Base-by-base conservation (phyloP, 2,329 filamentous ascomycete genomes). In the Diatrype stigma region DNA sequence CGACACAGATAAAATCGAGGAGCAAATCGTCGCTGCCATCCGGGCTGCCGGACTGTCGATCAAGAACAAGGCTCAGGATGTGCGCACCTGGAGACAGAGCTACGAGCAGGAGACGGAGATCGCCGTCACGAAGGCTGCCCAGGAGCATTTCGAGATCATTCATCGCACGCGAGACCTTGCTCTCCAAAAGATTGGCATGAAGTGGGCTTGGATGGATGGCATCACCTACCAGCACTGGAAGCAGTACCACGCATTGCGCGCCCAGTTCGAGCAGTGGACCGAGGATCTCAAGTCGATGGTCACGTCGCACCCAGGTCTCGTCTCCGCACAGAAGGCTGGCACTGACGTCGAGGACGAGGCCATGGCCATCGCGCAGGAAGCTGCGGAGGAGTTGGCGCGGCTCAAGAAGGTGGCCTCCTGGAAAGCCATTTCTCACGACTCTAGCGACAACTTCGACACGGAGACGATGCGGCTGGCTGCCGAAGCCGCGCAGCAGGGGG, bases 161-260 rank as follows among this genome's bases (percentile, higher is more conserved):
- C 88, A 93, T 56, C 82, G 84, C 63, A 92, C 94, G 53, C 84
- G 89, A 40, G 87, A 92, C 61, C 77, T 96, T 34, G 90, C 91
- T 6, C 78, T 96, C 32, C 90, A 96, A 66, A 90, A 95, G 67
- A 90, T 96, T 49, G 92, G 92, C 51, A 93, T 95, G 84, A 83
- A 82, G 64, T 99, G 94, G 92, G 91, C 93, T 12, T 96, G 90
- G 86, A 94, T 91, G 73, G 91, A 97, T 51, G 90, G 90, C 30
- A 82, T 99, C 54, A 96, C 93, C 1, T 96, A 99, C 77, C 92
- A 95, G 68, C 91, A 99, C 68, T 99, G 94, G 94, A 84, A 87
- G 53, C 94, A 93, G 67, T 99, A 96, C 65, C 91, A 97, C 67
- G 84, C 89, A 53, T 77, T 99, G 51, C 95, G 89, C 73, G 82